Evolutionary conservation across 495 filamentous ascomycete genomes (phyloP), one percentile per base, ranked within the genome.

Genomic region (Penicillium salamii): DNA sequence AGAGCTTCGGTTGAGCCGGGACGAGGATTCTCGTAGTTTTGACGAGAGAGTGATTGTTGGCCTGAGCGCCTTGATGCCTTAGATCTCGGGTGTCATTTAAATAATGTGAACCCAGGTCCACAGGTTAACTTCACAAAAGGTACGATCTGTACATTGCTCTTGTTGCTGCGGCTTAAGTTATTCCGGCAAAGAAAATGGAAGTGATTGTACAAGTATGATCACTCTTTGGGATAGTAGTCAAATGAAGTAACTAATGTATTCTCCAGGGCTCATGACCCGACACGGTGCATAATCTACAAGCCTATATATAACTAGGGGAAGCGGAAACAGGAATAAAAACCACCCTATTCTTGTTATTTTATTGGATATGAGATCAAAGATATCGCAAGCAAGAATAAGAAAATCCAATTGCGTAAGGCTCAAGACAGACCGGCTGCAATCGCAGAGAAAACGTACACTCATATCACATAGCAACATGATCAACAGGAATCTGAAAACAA

Each of bases 381-480:
- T 29, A 40, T n/a, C 38, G 31, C 32, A 46, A 51, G 18, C 37
- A 31, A 42, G 32, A 19, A 50, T 32, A 37, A 29, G 21, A 43
- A 46, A 7, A 41, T 3, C 33, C n/a, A 33, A 28, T 28, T 20
- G 7, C 31, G 23, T 50, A 46, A 23, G 31, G 36, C 26, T 39
- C 20, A 42, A 46, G 39, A 56, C 44, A 53, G 46, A 57, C 54
- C 50, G 42, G 54, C 54, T 57, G 49, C 42, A 52, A 57, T 45
- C 18, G 48, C 47, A 54, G 21, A 51, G 44, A 57, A 42, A 24
- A 55, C 52, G 42, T 61, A 58, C 52, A 55, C 47, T 58, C 60
- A 50, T 59, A 56, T 46, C 59, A 59, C 57, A 53, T 61, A 52
- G 46, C 54, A 61, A 55, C 57, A 46, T 50, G 37, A 58, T 37